A percentile compares a stretch with the other conserved stretches of the same genome.
phyloP scores from a whole-genome alignment of 208 protist genomes.

The Trichomonas vaginalis region DNA sequence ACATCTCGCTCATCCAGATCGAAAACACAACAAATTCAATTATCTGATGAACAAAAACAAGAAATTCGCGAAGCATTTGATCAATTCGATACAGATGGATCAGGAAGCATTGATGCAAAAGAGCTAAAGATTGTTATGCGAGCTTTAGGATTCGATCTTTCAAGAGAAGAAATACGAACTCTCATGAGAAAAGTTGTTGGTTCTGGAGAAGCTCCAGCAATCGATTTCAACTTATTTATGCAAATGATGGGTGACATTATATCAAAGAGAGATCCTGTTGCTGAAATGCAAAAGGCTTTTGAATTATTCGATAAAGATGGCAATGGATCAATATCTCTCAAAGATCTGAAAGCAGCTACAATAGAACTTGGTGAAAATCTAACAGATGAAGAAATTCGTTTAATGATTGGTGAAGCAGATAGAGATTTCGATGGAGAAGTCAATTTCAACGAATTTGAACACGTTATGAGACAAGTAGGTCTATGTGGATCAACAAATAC shows the following conservation, averaged over 20 bases:
- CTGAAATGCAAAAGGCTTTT: slow-evolving; percentile 27
- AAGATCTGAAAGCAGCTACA: slow-evolving; percentile 8
- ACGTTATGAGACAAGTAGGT: neutral
- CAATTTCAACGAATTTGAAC: slow-evolving; percentile 45
- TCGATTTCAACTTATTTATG: slow-evolving; percentile 59
- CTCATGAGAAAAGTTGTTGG: slow-evolving; percentile 57
- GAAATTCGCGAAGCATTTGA: slow-evolving; percentile 98
- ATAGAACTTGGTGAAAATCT: slow-evolving; percentile 4
- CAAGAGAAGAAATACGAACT: slow-evolving; percentile 65
- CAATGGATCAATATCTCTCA: neutral
- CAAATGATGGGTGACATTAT: slow-evolving; percentile 66
- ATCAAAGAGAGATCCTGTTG: slow-evolving; percentile 59
- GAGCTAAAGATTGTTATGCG: slow-evolving; percentile 98
- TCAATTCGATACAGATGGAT: slow-evolving; percentile 67
- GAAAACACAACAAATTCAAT: slow-evolving; percentile 40
- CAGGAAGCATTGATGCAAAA: slow-evolving; percentile 78
- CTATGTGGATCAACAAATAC: neutral
- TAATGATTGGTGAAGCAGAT: slow-evolving; percentile 8
- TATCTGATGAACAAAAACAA: slow-evolving; percentile 89
- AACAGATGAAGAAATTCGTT: slow-evolving; percentile 1
- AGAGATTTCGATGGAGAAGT: slow-evolving; percentile 31
- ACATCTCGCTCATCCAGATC: neutral
- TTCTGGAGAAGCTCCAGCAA: slow-evolving; percentile 50
- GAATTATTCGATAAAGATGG: slow-evolving; percentile 16
- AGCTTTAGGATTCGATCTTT: slow-evolving; percentile 92